Percentiles rank a stretch among this genome's conserved stretches.
These are phyloP conservation scores for Botrytis pseudocinerea DNA, from an alignment of 2,329 filamentous ascomycete genomes.

Conservation along the genomic window DNA sequence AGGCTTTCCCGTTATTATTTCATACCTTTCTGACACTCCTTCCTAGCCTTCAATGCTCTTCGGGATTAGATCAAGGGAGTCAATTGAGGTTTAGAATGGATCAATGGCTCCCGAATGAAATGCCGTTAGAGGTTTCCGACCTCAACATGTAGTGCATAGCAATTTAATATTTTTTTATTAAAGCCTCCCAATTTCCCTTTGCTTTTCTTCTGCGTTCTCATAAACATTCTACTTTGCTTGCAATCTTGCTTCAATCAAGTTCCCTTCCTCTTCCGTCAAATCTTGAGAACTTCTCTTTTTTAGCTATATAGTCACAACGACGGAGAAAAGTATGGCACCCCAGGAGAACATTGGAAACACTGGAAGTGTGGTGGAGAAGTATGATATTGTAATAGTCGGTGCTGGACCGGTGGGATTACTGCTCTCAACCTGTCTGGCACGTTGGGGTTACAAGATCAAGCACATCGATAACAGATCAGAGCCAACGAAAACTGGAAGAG, in stretches of 20 bases:
- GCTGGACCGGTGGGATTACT: conserved; percentile 87
- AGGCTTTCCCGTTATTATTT: conserved; percentile 10
- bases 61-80: conserved; percentile 16
- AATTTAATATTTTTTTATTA: conserved; percentile 14
- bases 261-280: not conserved
- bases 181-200: not conserved
- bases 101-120: conserved; percentile 4
- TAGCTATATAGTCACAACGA: conserved; percentile 7
- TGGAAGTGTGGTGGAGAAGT: conserved; percentile 39
- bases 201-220: not conserved
- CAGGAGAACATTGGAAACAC: conserved; percentile 26
- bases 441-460: conserved; percentile 95
- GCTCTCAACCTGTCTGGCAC: conserved; percentile 80
- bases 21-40: not conserved
- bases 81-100: not conserved
- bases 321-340: conserved; percentile 33
- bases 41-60: not conserved
- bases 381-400: conserved; percentile 79
- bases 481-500: conserved; percentile 81
- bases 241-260: not conserved
- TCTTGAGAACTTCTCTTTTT: not conserved
- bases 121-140: conserved; percentile 10
- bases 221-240: not conserved
- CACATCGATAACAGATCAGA: conserved; percentile 89
- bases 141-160: not conserved